A percentile compares a stretch with the other conserved stretches of the same genome.
These are phyloP conservation scores for Rhodomyrtus tomentosa DNA, from an alignment of 345 rosid genomes.

Conservation along the genomic window DNA sequence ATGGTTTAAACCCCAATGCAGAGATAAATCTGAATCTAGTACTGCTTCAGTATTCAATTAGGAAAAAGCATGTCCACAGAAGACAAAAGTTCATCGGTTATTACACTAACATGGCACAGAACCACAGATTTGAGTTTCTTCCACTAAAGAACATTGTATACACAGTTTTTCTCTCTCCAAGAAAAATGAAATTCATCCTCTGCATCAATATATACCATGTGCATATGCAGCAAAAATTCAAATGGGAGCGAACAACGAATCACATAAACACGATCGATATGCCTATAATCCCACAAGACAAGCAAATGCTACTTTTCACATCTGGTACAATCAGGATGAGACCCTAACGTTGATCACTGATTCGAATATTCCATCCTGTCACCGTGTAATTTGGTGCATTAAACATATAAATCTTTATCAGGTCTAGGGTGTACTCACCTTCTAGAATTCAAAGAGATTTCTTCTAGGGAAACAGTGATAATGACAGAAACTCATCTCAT, in stretches of 20 bases:
- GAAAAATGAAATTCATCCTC: background rate
- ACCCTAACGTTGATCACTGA: background rate
- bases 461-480: background rate
- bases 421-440: background rate
- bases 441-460: background rate
- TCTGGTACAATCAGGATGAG: background rate
- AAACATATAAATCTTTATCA: background rate
- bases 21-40: background rate
- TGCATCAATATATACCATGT: background rate
- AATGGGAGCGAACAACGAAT: background rate
- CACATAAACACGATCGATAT: background rate
- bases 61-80: background rate
- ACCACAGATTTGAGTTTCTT: background rate
- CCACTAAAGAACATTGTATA: background rate
- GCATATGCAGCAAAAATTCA: background rate
- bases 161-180: background rate
- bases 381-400: background rate
- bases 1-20: background rate
- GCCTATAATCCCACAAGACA: background rate
- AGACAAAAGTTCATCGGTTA: background rate
- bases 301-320: background rate
- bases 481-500: background rate
- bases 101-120: background rate
- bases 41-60: background rate
- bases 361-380: background rate